phyloP scores from a whole-genome alignment of 2,329 filamentous ascomycete species.

The Cladosporium sp. region DNA sequence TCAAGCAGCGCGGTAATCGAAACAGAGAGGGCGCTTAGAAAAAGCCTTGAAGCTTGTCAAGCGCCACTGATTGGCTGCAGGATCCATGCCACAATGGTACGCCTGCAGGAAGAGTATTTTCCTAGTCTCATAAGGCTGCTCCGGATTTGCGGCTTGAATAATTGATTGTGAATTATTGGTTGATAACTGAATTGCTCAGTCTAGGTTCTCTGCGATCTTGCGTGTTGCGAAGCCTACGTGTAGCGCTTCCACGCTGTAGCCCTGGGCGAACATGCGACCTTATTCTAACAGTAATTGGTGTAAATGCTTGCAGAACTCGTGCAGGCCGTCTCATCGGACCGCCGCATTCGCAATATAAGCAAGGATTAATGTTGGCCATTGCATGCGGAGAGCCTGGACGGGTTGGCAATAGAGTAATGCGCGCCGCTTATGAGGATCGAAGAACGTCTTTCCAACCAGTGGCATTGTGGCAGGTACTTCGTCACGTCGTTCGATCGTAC shows the following conservation, averaged over 20 bases:
- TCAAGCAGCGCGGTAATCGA: background rate
- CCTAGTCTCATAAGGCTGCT: background rate
- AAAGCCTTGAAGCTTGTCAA: background rate
- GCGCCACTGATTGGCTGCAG: background rate
- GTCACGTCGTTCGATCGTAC: background rate
- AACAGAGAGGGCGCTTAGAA: slow-evolving; percentile 11
- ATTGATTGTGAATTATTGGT: background rate
- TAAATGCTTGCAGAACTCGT: background rate
- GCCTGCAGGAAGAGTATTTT: background rate
- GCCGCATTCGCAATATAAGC: background rate
- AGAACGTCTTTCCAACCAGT: background rate
- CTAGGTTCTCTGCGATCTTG: background rate
- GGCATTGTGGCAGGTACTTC: background rate
- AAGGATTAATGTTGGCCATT: background rate
- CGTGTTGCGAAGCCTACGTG: background rate
- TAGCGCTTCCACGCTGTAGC: background rate
- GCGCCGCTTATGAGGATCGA: background rate
- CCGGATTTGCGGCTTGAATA: background rate
- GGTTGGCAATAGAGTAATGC: background rate
- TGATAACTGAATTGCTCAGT: background rate
- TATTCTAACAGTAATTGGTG: background rate
- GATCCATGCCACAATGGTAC: background rate
- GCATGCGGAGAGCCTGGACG: background rate
- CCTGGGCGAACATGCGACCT: background rate
- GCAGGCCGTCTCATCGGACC: background rate